A percentile compares a stretch with the other conserved stretches of the same genome.
These are phyloP conservation scores for Xylaria sp. DNA, from an alignment of 2,329 filamentous ascomycete genomes.

Conservation along the genomic window DNA sequence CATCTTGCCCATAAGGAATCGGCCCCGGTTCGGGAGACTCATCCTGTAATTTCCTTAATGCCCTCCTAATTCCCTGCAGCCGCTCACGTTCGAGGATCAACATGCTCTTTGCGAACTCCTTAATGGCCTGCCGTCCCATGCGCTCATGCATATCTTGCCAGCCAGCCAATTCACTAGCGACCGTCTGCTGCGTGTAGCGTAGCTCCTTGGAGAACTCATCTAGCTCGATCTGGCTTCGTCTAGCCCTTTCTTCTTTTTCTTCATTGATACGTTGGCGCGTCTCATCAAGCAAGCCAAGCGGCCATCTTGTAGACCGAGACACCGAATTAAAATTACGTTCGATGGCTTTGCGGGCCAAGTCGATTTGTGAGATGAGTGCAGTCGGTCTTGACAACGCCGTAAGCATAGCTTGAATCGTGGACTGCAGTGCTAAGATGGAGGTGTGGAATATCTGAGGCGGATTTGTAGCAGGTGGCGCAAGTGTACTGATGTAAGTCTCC, in stretches of 20 bases:
- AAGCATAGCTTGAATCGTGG: conserved; percentile 82
- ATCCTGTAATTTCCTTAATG: conserved; percentile 66
- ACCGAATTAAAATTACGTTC: conserved; percentile 79
- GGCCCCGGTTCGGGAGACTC: conserved; percentile 23
- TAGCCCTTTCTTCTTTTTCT: conserved; percentile 82
- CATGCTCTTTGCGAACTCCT: conserved; percentile 77
- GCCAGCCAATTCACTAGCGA: conserved; percentile 86
- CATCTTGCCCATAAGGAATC: background rate
- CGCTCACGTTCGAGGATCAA: conserved; percentile 80
- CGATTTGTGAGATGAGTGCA: conserved; percentile 77
- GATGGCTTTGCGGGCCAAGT: conserved; percentile 73
- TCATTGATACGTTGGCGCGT: conserved; percentile 80
- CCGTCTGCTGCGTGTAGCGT: conserved; percentile 89
- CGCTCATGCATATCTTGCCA: conserved; percentile 91
- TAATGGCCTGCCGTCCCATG: conserved; percentile 75
- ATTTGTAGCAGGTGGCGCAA: conserved; percentile 71
- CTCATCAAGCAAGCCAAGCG: conserved; percentile 82
- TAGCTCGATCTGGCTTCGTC: conserved; percentile 71
- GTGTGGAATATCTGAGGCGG: conserved; percentile 77
- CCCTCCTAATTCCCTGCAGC: conserved; percentile 79
- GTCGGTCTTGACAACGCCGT: conserved; percentile 79
- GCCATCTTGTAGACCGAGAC: conserved; percentile 77
- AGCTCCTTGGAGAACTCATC: conserved; percentile 80
- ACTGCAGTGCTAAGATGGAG: conserved; percentile 78
- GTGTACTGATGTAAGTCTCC: conserved; percentile 70